A percentile compares a stretch with the other conserved stretches of the same genome.
Evolutionary conservation across 2,329 filamentous ascomycete genomes (phyloP).

Genomic region (Colletotrichum cordylinicola): DNA sequence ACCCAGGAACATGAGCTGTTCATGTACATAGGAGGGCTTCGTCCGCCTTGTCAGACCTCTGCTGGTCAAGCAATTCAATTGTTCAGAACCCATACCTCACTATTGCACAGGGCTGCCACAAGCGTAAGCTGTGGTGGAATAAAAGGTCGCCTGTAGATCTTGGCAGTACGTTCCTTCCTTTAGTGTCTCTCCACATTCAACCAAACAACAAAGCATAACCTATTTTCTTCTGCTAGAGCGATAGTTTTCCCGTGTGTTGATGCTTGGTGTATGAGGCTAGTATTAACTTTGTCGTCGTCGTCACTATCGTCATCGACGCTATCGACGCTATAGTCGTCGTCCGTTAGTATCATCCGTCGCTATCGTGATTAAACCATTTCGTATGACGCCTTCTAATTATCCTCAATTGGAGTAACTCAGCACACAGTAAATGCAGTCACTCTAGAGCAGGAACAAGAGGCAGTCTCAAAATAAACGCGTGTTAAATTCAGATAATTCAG

Average conservation of each 20-base stretch:
- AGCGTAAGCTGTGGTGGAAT: fast-evolving
- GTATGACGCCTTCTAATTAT: no score
- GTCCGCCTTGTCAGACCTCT: no score
- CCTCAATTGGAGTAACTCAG: background rate
- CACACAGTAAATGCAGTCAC: background rate
- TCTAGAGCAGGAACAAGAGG: background rate
- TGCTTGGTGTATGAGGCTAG: fast-evolving
- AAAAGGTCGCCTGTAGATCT: background rate
- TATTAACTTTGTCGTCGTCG: background rate
- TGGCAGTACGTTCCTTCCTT: background rate
- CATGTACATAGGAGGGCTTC: no score
- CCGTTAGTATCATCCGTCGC: background rate
- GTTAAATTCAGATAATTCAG: background rate
- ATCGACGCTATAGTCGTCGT: background rate
- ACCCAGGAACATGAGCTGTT: no score
- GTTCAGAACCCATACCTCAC: no score
- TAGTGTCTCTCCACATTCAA: background rate
- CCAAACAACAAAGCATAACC: no score
- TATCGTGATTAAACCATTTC: background rate
- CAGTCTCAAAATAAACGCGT: background rate
- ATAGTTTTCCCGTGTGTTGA: fast-evolving
- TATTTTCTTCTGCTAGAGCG: no score
- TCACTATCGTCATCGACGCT: no score
- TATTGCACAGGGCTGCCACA: background rate
- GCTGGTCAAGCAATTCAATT: no score